Evolutionary conservation across 331 rosid genomes (phyloP), one percentile per base, ranked within the genome.

Genomic region (Ulmus americana): DNA sequence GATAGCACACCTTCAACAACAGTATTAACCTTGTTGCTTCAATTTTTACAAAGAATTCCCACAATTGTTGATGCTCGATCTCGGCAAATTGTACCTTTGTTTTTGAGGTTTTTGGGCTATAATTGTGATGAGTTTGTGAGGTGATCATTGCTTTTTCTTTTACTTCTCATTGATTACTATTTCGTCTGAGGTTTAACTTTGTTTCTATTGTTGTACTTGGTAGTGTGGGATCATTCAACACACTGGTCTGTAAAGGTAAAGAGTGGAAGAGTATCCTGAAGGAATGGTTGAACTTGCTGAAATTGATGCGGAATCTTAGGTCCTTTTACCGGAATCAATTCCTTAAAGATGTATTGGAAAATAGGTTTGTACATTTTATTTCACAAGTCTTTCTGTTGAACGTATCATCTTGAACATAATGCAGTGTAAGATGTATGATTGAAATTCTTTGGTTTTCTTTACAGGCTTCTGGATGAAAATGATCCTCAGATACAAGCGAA

Each of bases 281-380:
- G 72, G 98, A 92, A 75, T 92, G 98, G 98, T 79, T 92, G 53
- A 92, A 83, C 81, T 79, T 92, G 79, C 84, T 92, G 85, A 89
- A 74, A 73, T 69, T 75, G 72, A 86, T 83, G 91, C 82, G 80
- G 69, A 86, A 89, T 66, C 83, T 85, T 46, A 85, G 79, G 80
- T 82, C 92, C 45, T 80, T 79, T 59, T 66, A 79, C 75, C 59
- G 57, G 49, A 78, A 84, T 77, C 86, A 83, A 57, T 86, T 85
- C 73, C 81, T 92, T 68, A 86, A 85, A 75, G 92, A 85, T 50
- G 85, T 89, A 71, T 73, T 92, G 77, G 87, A 81, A 76, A 79
- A 77, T 64, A 92, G 98, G 98, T 92, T 65, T 67, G 78, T 70
- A 20, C 59, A 59, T 13, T 6, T 18, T 22, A 59, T 44, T 49